Conservation (phyloP, 805 yeast genomes). For the Schizosaccharomyces osmophilus region DNA sequence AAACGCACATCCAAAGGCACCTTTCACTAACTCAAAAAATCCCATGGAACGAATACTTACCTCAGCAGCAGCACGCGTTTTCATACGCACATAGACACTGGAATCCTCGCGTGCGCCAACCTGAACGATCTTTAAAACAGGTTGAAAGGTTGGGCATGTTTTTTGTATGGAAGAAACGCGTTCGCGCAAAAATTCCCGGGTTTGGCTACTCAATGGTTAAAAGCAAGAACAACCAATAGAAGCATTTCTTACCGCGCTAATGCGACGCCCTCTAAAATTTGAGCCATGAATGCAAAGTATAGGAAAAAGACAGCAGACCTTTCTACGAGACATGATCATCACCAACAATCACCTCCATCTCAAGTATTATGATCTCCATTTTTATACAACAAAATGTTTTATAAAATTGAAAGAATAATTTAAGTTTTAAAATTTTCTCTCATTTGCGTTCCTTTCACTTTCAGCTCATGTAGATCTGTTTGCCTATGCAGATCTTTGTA, state of each 20-base stretch:
- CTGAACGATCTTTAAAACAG: conserved; percentile 62
- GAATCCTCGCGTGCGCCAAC: conserved; percentile 83
- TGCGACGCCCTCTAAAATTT: background rate
- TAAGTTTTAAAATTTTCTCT: background rate
- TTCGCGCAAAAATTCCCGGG: background rate
- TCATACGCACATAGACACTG: conserved; percentile 73
- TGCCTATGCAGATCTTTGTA: too few species aligned
- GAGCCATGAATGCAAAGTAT: background rate
- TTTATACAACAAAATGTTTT: background rate
- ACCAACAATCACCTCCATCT: background rate
- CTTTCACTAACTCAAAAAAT: background rate
- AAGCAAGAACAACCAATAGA: background rate
- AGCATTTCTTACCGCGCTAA: background rate
- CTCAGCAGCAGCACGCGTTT: conserved; percentile 67
- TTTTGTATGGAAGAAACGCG: conserved; percentile 19
- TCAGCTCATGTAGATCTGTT: too few species aligned
- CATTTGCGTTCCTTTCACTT: too few species aligned
- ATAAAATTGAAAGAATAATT: background rate
- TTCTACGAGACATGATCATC: too few species aligned
- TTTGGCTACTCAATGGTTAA: background rate
- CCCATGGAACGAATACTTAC: background rate
- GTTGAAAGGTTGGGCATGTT: conserved; percentile 30
- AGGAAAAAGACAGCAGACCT: too few species aligned
- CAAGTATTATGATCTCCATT: background rate
- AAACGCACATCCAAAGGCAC: background rate